Conservation (phyloP, 1,139 yeast genomes). For the Candida glucosophila region DNA sequence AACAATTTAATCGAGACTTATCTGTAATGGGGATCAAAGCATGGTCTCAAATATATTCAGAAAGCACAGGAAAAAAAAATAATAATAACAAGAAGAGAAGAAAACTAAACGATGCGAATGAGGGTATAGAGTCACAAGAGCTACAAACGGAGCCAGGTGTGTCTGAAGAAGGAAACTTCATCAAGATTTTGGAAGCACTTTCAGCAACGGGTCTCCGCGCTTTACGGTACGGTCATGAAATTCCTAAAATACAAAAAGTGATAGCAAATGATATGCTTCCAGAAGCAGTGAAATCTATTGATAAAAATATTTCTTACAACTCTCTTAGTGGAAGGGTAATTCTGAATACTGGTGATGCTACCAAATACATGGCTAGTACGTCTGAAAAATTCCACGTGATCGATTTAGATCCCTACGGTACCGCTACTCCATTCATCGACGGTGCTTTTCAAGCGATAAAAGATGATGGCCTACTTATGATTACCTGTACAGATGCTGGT, state of each 20-base stretch:
- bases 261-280: slow-evolving; percentile 85
- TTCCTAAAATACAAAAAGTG: slow-evolving; percentile 61
- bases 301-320: slow-evolving; percentile 63
- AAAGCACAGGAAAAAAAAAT: slow-evolving; percentile 8
- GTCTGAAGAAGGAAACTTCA: slow-evolving; percentile 19
- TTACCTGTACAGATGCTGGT: slow-evolving; percentile 94
- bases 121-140: slow-evolving; percentile 6
- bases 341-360: slow-evolving; percentile 83
- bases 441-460: slow-evolving; percentile 75
- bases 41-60: slow-evolving; percentile 55
- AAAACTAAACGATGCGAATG: slow-evolving; percentile 10
- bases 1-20: slow-evolving; percentile 89
- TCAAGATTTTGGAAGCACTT: slow-evolving; percentile 76
- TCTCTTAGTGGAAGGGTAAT: slow-evolving; percentile 42
- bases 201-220: slow-evolving; percentile 95
- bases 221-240: slow-evolving; percentile 84
- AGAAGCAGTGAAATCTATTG: slow-evolving; percentile 80
- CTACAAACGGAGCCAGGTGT: slow-evolving; percentile 1
- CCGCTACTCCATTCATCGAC: slow-evolving; percentile 92
- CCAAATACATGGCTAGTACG: slow-evolving; percentile 60
- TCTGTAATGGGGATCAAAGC: slow-evolving; percentile 81
- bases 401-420: slow-evolving; percentile 95
- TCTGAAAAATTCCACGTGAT: slow-evolving; percentile 62
- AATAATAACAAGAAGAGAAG: slow-evolving; percentile 9
- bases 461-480: slow-evolving; percentile 76